Conservation (phyloP, 257 asterid genomes). For the Apocynum venetum region DNA sequence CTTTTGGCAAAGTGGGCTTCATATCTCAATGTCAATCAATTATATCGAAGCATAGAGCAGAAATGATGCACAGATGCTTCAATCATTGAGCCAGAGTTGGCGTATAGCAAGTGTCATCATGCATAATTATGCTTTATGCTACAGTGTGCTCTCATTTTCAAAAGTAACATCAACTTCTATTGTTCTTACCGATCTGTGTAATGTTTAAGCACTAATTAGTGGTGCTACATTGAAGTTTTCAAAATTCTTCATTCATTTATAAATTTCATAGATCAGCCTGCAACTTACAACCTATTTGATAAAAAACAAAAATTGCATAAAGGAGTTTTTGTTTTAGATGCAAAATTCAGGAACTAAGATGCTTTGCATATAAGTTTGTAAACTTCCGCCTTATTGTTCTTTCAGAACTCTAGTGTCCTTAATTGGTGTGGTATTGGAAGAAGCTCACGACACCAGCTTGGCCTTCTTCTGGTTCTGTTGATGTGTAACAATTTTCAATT, state of each 20-base stretch:
- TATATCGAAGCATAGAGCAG: not conserved
- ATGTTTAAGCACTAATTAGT: too few species aligned
- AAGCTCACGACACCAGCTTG: not conserved
- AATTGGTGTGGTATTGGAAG: not conserved
- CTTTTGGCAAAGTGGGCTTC: not conserved
- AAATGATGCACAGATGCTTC: not conserved
- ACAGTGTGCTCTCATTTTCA: too few species aligned
- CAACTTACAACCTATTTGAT: too few species aligned
- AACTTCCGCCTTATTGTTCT: not conserved
- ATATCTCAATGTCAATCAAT: not conserved
- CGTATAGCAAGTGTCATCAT: not conserved
- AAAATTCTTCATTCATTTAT: too few species aligned
- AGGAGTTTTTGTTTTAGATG: too few species aligned
- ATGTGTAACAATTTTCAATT: too few species aligned
- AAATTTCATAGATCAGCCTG: too few species aligned
- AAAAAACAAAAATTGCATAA: too few species aligned
- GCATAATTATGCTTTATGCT: not conserved
- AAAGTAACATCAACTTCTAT: too few species aligned
- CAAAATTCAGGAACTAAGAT: too few species aligned
- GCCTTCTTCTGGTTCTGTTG: not conserved
- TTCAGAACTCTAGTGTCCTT: too few species aligned
- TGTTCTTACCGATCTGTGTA: not conserved
- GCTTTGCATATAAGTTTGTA: not conserved
- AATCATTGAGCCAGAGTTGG: not conserved
- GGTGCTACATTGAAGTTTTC: too few species aligned